Conservation (phyloP, 169 alveolate genomes). For the Cryptosporidium baileyi region DNA sequence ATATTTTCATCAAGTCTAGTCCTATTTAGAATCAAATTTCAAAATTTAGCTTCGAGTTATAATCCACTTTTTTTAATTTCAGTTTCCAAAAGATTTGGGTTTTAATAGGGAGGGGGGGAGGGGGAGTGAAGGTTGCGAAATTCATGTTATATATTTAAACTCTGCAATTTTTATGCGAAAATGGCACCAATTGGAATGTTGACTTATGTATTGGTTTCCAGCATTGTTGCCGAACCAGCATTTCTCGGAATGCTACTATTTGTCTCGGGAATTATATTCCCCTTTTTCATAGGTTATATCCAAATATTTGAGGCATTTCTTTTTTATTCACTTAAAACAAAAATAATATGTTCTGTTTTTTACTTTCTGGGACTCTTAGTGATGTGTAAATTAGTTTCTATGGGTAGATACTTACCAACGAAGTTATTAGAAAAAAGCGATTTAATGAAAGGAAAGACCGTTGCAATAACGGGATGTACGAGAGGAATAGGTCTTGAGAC, state of each 20-base stretch:
- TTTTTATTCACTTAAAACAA: neutral
- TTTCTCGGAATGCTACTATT: neutral
- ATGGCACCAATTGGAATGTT: no score
- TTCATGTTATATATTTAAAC: no score
- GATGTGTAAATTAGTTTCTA: neutral
- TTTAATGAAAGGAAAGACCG: conserved; percentile 50
- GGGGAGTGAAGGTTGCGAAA: no score
- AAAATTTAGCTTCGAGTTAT: no score
- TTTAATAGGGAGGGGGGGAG: no score
- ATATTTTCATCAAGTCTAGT: no score
- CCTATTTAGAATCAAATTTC: no score
- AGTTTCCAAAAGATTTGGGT: no score
- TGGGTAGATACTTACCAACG: conserved; percentile 4
- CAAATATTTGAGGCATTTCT: neutral
- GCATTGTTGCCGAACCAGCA: conserved; percentile 45
- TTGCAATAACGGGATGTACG: conserved; percentile 77
- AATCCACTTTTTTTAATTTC: no score
- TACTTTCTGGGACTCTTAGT: neutral
- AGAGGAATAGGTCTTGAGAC: conserved; percentile 83
- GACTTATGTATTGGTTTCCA: neutral
- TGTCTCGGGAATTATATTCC: neutral
- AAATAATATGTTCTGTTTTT: neutral
- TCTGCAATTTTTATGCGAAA: no score
- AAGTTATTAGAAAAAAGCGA: neutral
- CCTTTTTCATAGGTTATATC: neutral